phyloP scores from a whole-genome alignment of 2,329 filamentous ascomycete species.

The Cadophora malorum region DNA sequence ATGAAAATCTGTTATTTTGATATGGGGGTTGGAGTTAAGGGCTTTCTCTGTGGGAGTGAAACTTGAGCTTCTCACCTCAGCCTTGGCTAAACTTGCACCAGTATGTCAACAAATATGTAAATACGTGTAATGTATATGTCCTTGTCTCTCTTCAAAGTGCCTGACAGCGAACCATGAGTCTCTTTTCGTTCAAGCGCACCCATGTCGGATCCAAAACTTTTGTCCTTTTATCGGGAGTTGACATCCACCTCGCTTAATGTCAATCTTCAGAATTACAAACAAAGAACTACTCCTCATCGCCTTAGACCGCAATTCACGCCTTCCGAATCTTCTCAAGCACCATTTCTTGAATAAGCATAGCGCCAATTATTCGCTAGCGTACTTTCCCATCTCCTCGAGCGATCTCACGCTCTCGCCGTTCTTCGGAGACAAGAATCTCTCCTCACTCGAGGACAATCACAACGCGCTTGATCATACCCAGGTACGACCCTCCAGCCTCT shows the following conservation, averaged over 20 bases:
- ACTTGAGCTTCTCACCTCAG: neutral
- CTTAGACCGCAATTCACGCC: neutral
- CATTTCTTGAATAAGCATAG: neutral
- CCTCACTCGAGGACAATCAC: too few species aligned
- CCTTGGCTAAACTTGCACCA: neutral
- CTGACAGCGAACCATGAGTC: too few species aligned
- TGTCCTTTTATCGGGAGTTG: neutral
- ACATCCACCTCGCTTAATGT: constrained; percentile 3
- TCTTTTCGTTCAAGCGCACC: too few species aligned
- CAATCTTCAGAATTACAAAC: neutral
- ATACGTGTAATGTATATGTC: neutral
- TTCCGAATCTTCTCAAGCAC: neutral
- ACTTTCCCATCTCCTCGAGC: neutral
- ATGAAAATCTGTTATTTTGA: neutral
- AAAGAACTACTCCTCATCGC: neutral
- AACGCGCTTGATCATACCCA: too few species aligned
- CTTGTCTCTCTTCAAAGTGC: too few species aligned
- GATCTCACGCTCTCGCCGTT: neutral
- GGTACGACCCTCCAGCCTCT: too few species aligned
- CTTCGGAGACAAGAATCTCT: too few species aligned
- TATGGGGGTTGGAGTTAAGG: neutral
- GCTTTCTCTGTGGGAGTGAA: neutral
- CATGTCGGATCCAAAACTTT: too few species aligned
- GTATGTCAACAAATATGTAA: neutral
- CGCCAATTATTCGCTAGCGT: neutral